Evolutionary conservation across 805 yeast species (phyloP), one percentile per base, ranked within the genome.

Genomic region (Pichia californica): DNA sequence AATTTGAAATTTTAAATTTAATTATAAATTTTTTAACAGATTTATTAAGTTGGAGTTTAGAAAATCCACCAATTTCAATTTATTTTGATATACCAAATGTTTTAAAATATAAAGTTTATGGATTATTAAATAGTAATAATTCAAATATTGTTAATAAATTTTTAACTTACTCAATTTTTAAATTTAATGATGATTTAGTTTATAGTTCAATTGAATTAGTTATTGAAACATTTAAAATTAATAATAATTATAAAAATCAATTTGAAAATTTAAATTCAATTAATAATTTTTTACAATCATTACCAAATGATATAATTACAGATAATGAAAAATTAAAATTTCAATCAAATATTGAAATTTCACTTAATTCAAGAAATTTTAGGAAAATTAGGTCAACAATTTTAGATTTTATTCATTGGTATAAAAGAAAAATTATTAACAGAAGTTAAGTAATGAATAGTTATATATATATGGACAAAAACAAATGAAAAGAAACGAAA

Each of bases 331-430:
- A 81, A 49, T 63, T 70, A 34, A 84, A 83, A 57, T 68, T 88
- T 48, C 55, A 81, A 28, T 67, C 67, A 8, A 71, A 80, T 2
- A 69, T 83, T 5, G 71, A 70, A n/a, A 68, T 65, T 13, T 83
- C 93, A 0, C 66, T 86, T 39, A 73, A 70, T 30, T 77, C 81
- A 20, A 81, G 77, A 54, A 89, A 88, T 61, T 79, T 71, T 60
- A 75, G 91, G 59, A 75, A 86, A 50, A 78, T 87, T 21, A 75
- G 95, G 54, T 68, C 78, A 3, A 73, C 84, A 36, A 67, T 89
- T 42, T 76, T 79, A 54, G 91, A 83, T 57, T 91, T 89, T 58
- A 77, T 86, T 31, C 77, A 73, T 43, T 85, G 96, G 93, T 88
- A 87, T 63, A 66, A 81, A 27, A 70, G 95, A 53, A 83, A 87